phyloP scores from a whole-genome alignment of 768 basidiomycete species.

The Mycena haematopus region DNA sequence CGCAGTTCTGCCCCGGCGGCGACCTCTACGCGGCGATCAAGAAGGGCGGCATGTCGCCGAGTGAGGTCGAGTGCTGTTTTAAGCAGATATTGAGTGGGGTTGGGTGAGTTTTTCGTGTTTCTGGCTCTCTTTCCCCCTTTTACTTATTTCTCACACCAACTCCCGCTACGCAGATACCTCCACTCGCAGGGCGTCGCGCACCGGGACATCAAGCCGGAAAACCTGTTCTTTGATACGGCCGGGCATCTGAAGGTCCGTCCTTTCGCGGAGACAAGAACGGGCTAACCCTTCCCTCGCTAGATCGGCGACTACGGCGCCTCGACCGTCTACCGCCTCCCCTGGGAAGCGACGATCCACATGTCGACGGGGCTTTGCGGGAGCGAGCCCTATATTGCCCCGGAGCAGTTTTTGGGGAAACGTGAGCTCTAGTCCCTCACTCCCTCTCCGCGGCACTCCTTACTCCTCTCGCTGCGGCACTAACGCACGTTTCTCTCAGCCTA shows the following conservation, averaged over 20 bases:
- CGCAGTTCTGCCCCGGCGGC: conserved; percentile 91
- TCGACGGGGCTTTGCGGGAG: conserved; percentile 96
- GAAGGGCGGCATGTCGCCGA: conserved; percentile 67
- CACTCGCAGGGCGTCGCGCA: conserved; percentile 98
- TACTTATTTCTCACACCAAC: too few relatives aligned
- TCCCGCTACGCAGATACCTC: conserved; percentile 57
- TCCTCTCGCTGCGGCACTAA: not conserved
- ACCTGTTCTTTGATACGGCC: conserved; percentile 90
- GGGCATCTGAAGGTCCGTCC: conserved; percentile 88
- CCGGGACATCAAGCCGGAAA: conserved; percentile 98
- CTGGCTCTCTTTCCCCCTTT: not conserved
- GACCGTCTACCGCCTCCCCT: conserved; percentile 98
- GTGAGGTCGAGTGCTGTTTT: conserved; percentile 90
- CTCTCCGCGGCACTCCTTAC: not conserved
- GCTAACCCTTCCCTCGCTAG: conserved; percentile 43
- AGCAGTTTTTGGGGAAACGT: conserved; percentile 97
- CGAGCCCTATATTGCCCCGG: conserved; percentile 98
- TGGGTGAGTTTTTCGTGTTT: not conserved
- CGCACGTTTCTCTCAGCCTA: conserved; percentile 67
- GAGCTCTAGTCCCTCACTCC: too few relatives aligned
- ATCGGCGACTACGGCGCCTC: conserved; percentile 99
- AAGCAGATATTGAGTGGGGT: conserved; percentile 88
- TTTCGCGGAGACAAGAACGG: too few relatives aligned
- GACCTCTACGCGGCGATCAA: conserved; percentile 99
- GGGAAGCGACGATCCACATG: conserved; percentile 97